Evolutionary conservation across 2,329 filamentous ascomycete species (phyloP).

Genomic region (Venturia nashicola): DNA sequence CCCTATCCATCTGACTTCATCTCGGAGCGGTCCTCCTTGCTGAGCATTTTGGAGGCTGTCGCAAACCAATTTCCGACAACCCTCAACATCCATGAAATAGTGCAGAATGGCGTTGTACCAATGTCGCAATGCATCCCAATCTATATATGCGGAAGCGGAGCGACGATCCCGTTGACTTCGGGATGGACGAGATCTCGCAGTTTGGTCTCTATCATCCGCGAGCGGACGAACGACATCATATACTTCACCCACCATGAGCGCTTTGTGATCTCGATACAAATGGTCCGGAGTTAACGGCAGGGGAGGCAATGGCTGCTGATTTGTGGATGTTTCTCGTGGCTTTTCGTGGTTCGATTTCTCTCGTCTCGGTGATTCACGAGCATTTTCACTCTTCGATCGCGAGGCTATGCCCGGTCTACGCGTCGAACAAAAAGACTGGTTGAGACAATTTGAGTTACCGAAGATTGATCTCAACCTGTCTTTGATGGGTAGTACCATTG

Average conservation of each 20-base stretch:
- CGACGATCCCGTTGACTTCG: background rate
- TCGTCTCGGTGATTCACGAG: background rate
- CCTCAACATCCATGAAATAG: background rate
- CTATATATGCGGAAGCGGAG: conserved; percentile 1
- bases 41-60: background rate
- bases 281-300: background rate
- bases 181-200: background rate
- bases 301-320: background rate
- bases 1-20: background rate
- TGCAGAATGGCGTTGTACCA: conserved; percentile 2
- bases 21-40: background rate
- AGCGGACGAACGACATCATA: conserved; percentile 2
- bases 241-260: conserved; percentile 2
- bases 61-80: background rate
- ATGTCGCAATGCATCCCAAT: conserved; percentile 1
- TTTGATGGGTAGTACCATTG: background rate
- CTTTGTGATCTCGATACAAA: conserved; percentile 2
- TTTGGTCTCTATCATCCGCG: background rate
- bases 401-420: background rate
- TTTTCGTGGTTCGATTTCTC: background rate
- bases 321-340: background rate
- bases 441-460: background rate
- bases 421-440: background rate
- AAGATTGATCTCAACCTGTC: background rate
- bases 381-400: background rate